Base-by-base conservation (phyloP, 305 asterid genomes). In the Fraxinus floribunda region DNA sequence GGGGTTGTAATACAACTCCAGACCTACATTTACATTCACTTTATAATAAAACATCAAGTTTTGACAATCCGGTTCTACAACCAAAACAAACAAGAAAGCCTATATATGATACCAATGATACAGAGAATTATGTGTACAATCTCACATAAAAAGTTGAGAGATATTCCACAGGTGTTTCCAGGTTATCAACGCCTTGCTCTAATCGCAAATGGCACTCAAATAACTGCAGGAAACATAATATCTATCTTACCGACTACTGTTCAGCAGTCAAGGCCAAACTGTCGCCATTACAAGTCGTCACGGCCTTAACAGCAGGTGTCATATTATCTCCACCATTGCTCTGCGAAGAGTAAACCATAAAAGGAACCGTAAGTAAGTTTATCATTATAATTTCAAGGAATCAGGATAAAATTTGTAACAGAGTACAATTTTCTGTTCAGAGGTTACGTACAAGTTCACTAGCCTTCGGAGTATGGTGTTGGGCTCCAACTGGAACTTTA, bases 401-500 rank as follows among this genome's bases (percentile, higher is more conserved):
- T 60, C 29, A 78, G 18, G 80, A 75, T 49, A 76, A 62, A 15
- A 4, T 29, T 18, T 13, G 35, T 39, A 70, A 60, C 76, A 57
- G 29, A 35, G 76, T 70, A 24, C 0, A 22, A 4, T 4, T 24
- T 46, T 46, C 39, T 32, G 11, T 46, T 24, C 22, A 11, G 36
- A 24, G 5, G 77, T 41, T 64, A 52, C 83, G 3, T 77, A 83
- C 87, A 64, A 75, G 77, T 78, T 80, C 86, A 60, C 32, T 20
- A 75, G 83, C 88, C 90, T 90, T 90, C 82, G 81, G 81, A 72
- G 77, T 85, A 64, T 82, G 89, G 62, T 89, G 88, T 82, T 89
- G 98, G 84, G 83, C 82, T 39, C 84, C 91, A 24, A 81, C 75
- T 60, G 97, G 90, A 86, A 88, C 92, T 89, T 90, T 91, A 75